phyloP scores from a whole-genome alignment of 768 basidiomycete genomes.

The Boletus subcaerulescens region DNA sequence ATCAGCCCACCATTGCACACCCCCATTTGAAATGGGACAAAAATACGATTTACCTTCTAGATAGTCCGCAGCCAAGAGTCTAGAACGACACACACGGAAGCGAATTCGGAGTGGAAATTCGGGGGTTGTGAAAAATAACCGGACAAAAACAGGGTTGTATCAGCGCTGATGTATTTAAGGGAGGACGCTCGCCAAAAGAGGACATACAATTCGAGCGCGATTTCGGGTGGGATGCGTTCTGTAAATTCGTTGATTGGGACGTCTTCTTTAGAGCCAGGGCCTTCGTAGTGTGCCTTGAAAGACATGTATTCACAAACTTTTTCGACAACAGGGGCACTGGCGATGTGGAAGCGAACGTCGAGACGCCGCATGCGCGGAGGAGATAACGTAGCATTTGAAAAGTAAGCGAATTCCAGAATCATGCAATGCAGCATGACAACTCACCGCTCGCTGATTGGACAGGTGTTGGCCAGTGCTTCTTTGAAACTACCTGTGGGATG shows the following conservation, averaged over 20 bases:
- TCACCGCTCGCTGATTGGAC: slow-evolving; percentile 70
- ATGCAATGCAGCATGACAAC: slow-evolving; percentile 13
- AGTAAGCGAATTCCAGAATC: slow-evolving; percentile 1
- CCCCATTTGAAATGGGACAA: slow-evolving; percentile 15
- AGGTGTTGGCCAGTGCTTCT: slow-evolving; percentile 70
- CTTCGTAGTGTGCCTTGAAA: slow-evolving; percentile 78
- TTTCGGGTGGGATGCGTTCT: slow-evolving; percentile 82
- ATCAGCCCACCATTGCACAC: slow-evolving; percentile 6
- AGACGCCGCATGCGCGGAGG: neutral
- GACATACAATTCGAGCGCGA: slow-evolving; percentile 85
- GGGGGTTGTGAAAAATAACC: slow-evolving; percentile 3
- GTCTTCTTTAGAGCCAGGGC: slow-evolving; percentile 69
- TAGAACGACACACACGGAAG: slow-evolving; percentile 24
- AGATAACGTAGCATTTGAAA: neutral
- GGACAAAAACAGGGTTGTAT: slow-evolving; percentile 3
- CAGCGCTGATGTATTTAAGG: slow-evolving; percentile 4
- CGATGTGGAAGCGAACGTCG: neutral
- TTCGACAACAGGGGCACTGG: slow-evolving; percentile 70
- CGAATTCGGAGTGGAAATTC: neutral
- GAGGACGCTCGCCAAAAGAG: neutral
- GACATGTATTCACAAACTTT: slow-evolving; percentile 88
- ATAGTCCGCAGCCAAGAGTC: slow-evolving; percentile 63
- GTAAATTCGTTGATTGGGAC: slow-evolving; percentile 72
- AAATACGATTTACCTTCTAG: slow-evolving; percentile 48
- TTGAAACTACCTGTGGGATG: slow-evolving; percentile 58